These are phyloP conservation scores for Tagetes patula DNA, from an alignment of 129 eudicot species.

Conservation along the genomic window DNA sequence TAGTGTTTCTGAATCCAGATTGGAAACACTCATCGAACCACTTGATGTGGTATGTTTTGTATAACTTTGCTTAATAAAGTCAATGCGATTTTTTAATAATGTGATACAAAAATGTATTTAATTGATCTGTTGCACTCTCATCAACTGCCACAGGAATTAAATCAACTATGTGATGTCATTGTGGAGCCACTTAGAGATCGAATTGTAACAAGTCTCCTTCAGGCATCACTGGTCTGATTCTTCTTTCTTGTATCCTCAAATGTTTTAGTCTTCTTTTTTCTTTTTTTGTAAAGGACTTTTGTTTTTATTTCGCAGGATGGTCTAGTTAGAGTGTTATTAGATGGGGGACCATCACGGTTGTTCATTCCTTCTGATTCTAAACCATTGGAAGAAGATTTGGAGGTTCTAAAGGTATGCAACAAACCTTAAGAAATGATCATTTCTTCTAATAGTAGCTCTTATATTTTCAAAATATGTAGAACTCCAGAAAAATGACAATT, in stretches of 20 bases:
- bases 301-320: constrained; percentile 64
- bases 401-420: constrained; percentile 71
- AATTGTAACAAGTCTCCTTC: constrained; percentile 89
- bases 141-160: constrained; percentile 62
- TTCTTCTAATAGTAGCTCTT: background rate
- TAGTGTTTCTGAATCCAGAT: constrained; percentile 77
- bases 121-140: constrained; percentile 1
- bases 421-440: background rate
- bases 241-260: constrained; percentile 11
- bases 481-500: background rate
- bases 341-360: constrained; percentile 89
- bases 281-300: background rate
- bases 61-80: constrained; percentile 9
- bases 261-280: background rate
- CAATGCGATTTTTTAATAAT: background rate
- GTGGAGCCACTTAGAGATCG: constrained; percentile 94
- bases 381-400: constrained; percentile 88
- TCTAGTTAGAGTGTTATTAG: constrained; percentile 75
- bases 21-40: constrained; percentile 77
- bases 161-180: constrained; percentile 83
- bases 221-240: constrained; percentile 76
- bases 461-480: background rate
- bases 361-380: constrained; percentile 75
- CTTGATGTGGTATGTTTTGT: constrained; percentile 67
- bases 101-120: background rate